A percentile compares a stretch with the other conserved stretches of the same genome.
These are phyloP conservation scores for Silene vulgaris DNA, from an alignment of 179 eudicot genomes.

Conservation along the genomic window DNA sequence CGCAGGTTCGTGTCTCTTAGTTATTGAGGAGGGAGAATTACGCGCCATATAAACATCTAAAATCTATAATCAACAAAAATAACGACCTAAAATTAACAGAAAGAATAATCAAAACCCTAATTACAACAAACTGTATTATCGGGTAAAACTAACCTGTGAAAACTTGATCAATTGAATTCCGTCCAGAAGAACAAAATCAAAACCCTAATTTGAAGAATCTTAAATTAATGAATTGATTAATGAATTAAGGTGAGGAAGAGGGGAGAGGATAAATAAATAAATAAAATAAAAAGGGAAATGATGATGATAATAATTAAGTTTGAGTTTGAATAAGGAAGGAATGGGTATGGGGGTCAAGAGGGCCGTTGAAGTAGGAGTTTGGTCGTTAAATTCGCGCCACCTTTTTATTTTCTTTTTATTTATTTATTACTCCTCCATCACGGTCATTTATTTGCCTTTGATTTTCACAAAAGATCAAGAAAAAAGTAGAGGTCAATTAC, in stretches of 20 bases:
- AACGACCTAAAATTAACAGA: background rate
- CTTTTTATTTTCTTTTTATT: slow-evolving; percentile 14
- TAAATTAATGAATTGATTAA: background rate
- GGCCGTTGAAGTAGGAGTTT: slow-evolving; percentile 32
- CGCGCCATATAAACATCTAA: slow-evolving; percentile 16
- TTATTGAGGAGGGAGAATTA: slow-evolving; percentile 21
- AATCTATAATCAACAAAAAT: slow-evolving; percentile 2
- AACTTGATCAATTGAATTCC: slow-evolving; percentile 4
- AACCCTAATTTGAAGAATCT: background rate
- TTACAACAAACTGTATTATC: background rate
- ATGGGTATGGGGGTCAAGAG: slow-evolving; percentile 17
- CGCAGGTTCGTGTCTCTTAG: slow-evolving; percentile 35
- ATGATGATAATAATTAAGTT: background rate
- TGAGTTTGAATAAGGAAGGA: slow-evolving; percentile 22
- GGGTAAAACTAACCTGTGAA: slow-evolving; percentile 23
- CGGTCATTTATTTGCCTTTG: no score
- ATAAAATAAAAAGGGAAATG: no score
- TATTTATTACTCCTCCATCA: no score
- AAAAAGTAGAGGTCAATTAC: no score
- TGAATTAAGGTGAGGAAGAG: background rate
- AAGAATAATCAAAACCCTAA: slow-evolving; percentile 12
- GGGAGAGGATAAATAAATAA: no score
- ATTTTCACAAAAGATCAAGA: no score
- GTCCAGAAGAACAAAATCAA: no score
- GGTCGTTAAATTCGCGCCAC: slow-evolving; percentile 59